A percentile compares a stretch with the other conserved stretches of the same genome.
These are phyloP conservation scores for Bombardia bombarda DNA, from an alignment of 495 filamentous ascomycete species.

Conservation along the genomic window DNA sequence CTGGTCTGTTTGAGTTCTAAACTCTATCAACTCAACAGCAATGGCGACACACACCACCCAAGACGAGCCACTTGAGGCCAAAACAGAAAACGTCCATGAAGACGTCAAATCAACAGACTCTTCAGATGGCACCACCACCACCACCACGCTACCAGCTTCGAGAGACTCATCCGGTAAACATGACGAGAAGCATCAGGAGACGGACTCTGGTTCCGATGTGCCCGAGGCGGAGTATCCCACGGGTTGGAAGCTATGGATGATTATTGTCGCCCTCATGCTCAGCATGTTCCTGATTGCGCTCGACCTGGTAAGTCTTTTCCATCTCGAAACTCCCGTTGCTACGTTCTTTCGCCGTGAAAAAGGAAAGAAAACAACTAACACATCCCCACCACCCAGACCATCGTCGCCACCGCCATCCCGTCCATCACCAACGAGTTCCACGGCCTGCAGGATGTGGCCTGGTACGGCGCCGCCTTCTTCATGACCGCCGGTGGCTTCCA, in stretches of 20 bases:
- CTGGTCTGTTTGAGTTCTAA: too few species aligned
- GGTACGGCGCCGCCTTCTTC: constrained; percentile 41
- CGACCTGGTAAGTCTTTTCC: background rate
- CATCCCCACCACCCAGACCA: constrained; percentile 27
- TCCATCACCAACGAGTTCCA: constrained; percentile 34
- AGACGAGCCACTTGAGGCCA: too few species aligned
- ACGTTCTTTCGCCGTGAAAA: background rate
- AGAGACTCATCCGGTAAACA: too few species aligned
- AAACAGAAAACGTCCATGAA: too few species aligned
- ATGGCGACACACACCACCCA: too few species aligned
- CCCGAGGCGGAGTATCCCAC: background rate
- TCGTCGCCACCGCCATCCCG: constrained; percentile 45
- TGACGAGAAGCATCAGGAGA: too few species aligned
- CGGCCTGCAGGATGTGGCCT: constrained; percentile 37
- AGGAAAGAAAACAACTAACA: background rate
- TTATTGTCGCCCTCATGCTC: background rate
- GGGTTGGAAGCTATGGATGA: background rate
- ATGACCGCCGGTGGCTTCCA: constrained; percentile 27
- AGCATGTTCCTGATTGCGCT: background rate
- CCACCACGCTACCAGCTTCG: too few species aligned
- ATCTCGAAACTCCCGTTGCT: background rate
- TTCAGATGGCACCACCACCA: too few species aligned
- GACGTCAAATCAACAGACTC: too few species aligned
- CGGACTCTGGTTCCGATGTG: too few species aligned
- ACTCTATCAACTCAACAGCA: too few species aligned